Conservation (phyloP, 1,139 yeast genomes). For the Suhomyces kunorum region DNA sequence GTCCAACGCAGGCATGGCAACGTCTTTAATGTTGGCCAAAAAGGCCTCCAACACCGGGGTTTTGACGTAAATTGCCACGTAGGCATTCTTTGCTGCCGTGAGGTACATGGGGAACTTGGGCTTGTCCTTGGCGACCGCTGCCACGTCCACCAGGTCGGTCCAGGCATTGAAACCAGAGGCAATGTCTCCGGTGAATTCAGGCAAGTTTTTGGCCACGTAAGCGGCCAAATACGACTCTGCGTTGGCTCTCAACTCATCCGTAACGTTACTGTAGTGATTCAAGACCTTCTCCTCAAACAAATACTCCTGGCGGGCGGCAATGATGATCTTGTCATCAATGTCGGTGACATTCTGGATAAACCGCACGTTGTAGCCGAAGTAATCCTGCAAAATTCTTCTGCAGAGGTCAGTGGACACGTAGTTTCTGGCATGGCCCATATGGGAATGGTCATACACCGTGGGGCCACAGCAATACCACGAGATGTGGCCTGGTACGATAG, state of each 20-base stretch:
- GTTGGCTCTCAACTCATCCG: slow-evolving; percentile 39
- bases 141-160: slow-evolving; percentile 50
- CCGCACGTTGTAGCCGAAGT: slow-evolving; percentile 82
- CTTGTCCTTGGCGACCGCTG: slow-evolving; percentile 50
- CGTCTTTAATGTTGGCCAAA: slow-evolving; percentile 60
- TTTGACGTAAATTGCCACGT: slow-evolving; percentile 35
- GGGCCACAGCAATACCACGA: slow-evolving; percentile 99
- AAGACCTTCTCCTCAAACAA: slow-evolving; percentile 63
- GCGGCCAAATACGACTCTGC: slow-evolving; percentile 45
- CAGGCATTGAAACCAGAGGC: slow-evolving; percentile 51
- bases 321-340: slow-evolving; percentile 93
- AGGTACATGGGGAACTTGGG: slow-evolving; percentile 89
- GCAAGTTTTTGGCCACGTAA: slow-evolving; percentile 61
- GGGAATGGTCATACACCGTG: slow-evolving; percentile 95
- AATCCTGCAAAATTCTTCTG: slow-evolving; percentile 82
- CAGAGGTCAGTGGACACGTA: slow-evolving; percentile 93
- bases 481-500: slow-evolving; percentile 61
- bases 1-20: slow-evolving; percentile 75
- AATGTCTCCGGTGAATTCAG: slow-evolving; percentile 38
- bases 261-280: slow-evolving; percentile 30
- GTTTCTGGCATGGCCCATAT: slow-evolving; percentile 99
- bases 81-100: slow-evolving; percentile 62
- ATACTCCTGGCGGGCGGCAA: slow-evolving; percentile 89
- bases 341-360: slow-evolving; percentile 97
- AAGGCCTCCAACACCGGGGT: slow-evolving; percentile 32